A percentile compares a stretch with the other conserved stretches of the same genome.
Evolutionary conservation across 148 eudicot genomes (phyloP).

Genomic region (Camellia granthamiana): DNA sequence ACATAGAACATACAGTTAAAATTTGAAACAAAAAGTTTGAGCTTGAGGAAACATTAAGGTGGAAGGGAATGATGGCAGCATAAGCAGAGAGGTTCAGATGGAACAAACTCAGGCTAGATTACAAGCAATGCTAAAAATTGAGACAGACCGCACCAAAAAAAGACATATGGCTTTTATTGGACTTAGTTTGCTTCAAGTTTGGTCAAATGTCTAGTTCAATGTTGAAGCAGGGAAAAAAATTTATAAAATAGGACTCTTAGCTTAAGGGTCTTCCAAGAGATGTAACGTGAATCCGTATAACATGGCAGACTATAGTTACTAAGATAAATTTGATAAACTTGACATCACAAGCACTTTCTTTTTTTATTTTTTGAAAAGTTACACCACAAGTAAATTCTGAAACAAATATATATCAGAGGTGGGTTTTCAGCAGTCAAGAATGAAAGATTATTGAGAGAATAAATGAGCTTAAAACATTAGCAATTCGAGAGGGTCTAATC

Average conservation of each 20-base stretch:
- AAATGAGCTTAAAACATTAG: not conserved
- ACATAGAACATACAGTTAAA: not conserved
- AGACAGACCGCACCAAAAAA: not conserved
- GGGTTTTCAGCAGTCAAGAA: not conserved
- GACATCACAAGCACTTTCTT: not conserved
- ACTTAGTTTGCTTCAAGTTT: not conserved
- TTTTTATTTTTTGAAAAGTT: too few species aligned
- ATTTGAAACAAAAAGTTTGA: not conserved
- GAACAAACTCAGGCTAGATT: not conserved
- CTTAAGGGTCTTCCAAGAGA: not conserved
- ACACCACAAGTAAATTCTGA: not conserved
- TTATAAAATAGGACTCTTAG: not conserved
- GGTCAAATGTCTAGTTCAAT: not conserved
- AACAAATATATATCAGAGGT: not conserved
- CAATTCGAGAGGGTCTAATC: not conserved
- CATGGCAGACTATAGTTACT: not conserved
- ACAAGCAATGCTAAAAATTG: not conserved
- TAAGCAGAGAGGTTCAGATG: not conserved
- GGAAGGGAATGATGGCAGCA: not conserved
- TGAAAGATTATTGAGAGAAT: not conserved
- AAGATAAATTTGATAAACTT: slow-evolving; percentile 4
- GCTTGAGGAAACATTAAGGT: not conserved
- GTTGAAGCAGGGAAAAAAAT: not conserved
- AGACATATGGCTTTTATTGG: too few species aligned
- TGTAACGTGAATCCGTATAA: not conserved